phyloP scores from a whole-genome alignment of 2,329 filamentous ascomycete genomes.

The Botrytis paeoniae region DNA sequence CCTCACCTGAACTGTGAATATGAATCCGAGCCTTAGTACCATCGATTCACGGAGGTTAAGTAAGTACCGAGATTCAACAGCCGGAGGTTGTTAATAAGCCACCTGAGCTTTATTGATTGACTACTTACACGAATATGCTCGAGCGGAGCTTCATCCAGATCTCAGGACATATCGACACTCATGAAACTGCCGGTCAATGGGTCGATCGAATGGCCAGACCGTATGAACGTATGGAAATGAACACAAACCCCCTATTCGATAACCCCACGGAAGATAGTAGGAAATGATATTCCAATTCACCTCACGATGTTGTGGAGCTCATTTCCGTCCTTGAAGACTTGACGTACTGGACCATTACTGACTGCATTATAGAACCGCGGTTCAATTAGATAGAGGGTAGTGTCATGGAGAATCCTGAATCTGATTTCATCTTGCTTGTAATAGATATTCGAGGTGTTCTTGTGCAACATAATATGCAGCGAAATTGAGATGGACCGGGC shows the following conservation, averaged over 20 bases:
- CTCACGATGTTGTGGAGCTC: not conserved
- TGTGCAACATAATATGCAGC: not conserved
- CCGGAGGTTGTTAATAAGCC: not conserved
- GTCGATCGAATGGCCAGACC: not conserved
- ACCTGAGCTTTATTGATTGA: not conserved
- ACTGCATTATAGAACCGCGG: not conserved
- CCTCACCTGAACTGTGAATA: not conserved
- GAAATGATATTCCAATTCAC: not conserved
- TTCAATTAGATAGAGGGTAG: not conserved
- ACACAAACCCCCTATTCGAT: not conserved
- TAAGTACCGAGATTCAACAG: not conserved
- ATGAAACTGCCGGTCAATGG: not conserved
- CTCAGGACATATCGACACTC: not conserved
- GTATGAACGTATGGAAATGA: not conserved
- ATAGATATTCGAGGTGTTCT: not conserved
- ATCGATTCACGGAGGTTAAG: not conserved
- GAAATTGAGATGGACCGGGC: too few relatives aligned
- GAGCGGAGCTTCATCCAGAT: not conserved
- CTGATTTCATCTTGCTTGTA: not conserved
- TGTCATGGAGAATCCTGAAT: not conserved
- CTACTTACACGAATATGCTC: not conserved
- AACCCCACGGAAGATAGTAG: not conserved
- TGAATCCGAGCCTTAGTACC: not conserved
- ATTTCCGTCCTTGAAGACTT: not conserved
- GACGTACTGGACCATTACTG: not conserved